Conservation (phyloP, 139 green algal genomes). For the Mesotaenium endlicherianum region DNA sequence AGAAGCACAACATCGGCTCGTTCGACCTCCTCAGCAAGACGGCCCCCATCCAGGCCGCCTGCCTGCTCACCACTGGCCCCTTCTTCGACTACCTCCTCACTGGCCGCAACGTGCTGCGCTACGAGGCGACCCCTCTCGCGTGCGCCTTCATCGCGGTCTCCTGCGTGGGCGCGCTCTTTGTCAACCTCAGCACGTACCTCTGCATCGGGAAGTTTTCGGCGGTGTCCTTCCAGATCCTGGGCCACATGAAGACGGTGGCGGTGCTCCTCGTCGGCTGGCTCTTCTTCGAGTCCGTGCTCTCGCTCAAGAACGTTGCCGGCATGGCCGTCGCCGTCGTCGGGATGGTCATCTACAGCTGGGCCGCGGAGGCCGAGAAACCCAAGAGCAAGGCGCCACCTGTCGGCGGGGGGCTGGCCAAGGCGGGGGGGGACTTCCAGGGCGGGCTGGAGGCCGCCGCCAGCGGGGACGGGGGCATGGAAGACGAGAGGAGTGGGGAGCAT, state of each 20-base stretch:
- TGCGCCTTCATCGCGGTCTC: constrained; percentile 41
- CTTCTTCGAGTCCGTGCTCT: not conserved
- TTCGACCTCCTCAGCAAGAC: constrained; percentile 75
- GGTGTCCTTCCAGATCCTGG: constrained; percentile 84
- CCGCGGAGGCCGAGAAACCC: constrained; percentile 10
- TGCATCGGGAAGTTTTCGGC: constrained; percentile 89
- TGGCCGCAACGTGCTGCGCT: not conserved
- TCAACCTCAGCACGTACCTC: constrained; percentile 91
- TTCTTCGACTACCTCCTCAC: constrained; percentile 41
- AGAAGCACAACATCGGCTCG: constrained; percentile 71
- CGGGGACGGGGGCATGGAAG: too few relatives aligned
- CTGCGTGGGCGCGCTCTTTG: constrained; percentile 60
- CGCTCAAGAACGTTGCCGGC: constrained; percentile 9
- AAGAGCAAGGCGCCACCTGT: too few relatives aligned
- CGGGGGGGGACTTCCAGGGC: too few relatives aligned
- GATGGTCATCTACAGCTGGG: constrained; percentile 22
- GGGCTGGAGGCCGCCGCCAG: too few relatives aligned
- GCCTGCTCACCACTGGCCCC: constrained; percentile 26
- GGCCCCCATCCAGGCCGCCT: constrained; percentile 33
- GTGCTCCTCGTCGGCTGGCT: constrained; percentile 52
- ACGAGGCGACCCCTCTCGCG: too few relatives aligned
- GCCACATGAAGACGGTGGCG: constrained; percentile 53
- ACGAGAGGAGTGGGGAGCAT: too few relatives aligned
- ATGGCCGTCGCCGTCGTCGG: constrained; percentile 13
- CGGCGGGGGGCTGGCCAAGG: too few relatives aligned